A percentile compares a stretch with the other conserved stretches of the same genome.
Evolutionary conservation across 495 filamentous ascomycete species (phyloP).

Genomic region (Lasiosphaeriaceae sp.): DNA sequence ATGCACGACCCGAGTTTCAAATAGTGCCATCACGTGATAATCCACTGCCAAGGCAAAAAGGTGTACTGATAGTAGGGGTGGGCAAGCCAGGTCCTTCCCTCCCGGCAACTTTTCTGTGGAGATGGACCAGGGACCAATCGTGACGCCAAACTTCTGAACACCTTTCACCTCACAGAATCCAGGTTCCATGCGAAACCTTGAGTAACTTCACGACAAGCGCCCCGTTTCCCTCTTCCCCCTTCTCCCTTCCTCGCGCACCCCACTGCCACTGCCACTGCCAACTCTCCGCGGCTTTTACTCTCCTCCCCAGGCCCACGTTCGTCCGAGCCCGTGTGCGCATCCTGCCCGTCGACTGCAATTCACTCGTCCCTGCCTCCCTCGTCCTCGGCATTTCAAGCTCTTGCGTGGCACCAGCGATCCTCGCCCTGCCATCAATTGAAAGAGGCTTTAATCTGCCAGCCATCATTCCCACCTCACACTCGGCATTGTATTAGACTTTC

Average conservation of each 20-base stretch:
- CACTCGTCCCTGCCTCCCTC: background rate
- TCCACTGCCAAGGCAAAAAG: too few relatives aligned
- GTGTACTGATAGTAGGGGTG: constrained; percentile 3
- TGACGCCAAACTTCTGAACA: constrained; percentile 30
- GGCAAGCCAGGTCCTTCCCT: constrained; percentile 7
- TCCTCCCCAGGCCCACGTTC: too few relatives aligned
- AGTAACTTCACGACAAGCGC: background rate
- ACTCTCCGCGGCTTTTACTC: too few relatives aligned
- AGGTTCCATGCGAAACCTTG: constrained; percentile 3
- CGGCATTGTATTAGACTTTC: background rate
- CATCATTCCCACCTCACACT: background rate
- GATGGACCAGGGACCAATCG: constrained; percentile 12
- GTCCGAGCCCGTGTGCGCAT: background rate
- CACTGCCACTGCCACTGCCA: too few relatives aligned
- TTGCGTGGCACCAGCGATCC: background rate
- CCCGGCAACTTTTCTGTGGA: constrained; percentile 25
- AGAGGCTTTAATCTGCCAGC: background rate
- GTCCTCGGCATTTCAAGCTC: constrained; percentile 2
- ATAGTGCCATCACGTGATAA: too few relatives aligned
- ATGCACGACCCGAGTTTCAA: too few relatives aligned
- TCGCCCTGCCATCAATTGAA: background rate
- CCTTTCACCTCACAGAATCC: constrained; percentile 28
- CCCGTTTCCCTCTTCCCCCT: background rate
- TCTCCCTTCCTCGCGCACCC: background rate
- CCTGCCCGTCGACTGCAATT: background rate